These are phyloP conservation scores for Grosmannia clavigera DNA, from an alignment of 2,329 filamentous ascomycete genomes.

Conservation along the genomic window DNA sequence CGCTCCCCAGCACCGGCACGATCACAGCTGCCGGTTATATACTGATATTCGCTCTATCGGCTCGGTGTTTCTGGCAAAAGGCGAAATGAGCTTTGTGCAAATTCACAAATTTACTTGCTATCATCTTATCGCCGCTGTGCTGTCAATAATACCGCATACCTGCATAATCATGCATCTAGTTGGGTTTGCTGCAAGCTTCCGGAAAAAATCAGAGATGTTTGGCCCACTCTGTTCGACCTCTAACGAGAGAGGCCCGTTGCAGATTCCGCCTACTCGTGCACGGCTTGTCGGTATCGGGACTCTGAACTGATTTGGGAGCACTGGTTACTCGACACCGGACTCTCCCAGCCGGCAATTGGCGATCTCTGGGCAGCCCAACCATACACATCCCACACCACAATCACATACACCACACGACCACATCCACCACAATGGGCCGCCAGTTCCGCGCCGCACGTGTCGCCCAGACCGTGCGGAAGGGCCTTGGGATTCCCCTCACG, in stretches of 20 bases:
- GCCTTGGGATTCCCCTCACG: constrained; percentile 22
- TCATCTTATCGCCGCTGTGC: constrained; percentile 3
- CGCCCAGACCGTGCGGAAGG: constrained; percentile 27
- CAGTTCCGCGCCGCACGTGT: constrained; percentile 27
- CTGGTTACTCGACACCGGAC: background rate
- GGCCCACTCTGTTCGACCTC: background rate
- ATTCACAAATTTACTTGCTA: background rate
- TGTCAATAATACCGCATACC: background rate
- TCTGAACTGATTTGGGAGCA: no score
- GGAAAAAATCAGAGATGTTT: background rate
- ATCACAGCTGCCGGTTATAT: background rate
- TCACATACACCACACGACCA: background rate
- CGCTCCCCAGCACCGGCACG: background rate
- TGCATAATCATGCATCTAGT: constrained; percentile 1
- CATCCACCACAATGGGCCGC: constrained; percentile 15
- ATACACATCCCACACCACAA: no score
- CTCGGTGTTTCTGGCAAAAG: background rate
- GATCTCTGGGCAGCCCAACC: background rate
- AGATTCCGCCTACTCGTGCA: background rate
- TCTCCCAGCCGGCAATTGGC: background rate
- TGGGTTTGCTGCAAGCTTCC: background rate
- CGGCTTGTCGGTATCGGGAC: no score
- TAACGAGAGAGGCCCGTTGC: background rate
- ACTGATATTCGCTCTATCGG: background rate
- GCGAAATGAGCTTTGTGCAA: background rate